Base-by-base conservation (phyloP, 2,329 filamentous ascomycete species). In the Chaetomiaceae sp. region DNA sequence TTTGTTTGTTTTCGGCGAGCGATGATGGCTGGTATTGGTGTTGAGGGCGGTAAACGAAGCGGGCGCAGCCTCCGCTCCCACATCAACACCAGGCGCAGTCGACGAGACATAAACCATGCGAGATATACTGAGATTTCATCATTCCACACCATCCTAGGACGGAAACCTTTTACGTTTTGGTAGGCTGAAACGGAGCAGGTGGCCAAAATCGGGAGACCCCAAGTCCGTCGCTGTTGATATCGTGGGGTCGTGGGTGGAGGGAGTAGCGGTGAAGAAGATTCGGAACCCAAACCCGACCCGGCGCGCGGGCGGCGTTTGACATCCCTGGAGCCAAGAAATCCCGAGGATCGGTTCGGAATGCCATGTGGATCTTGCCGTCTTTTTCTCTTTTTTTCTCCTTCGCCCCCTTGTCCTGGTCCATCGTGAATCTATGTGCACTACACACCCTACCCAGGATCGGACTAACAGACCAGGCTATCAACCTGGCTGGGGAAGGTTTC, bases 261-360 rank as follows among this genome's bases (percentile, higher is more conserved):
- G 49, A 57, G 52, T 55, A 57, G 55, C 55, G 55, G 55, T 57
- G 55, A 58, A 53, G 42, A 51, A 50, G 33, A 37, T 51, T 47
- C 46, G 46, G 52, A 36, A 46, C 40, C 20, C 37, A 38, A 21
- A n/a, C 45, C 53, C 30, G 42, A 37, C 29, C 44, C 25, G 48
- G 20, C 14, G 27, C n/a, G 21, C 27, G 36, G 40, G 16, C 42
- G 29, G 47, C 55, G 48, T 49, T 53, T 51, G 36, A 52, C 34
- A 54, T 47, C 56, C 56, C 40, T 51, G 54, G 41, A 44, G 56
- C 56, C 51, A 58, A 58, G 56, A 38, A 47, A 51, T 48, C 51
- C 54, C 54, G 49, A 53, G 51, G 44, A 58, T 58, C 54, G 45
- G 40, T 43, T 51, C 34, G 21, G 48, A 18, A 38, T 29, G 25